Evolutionary conservation across 2,329 filamentous ascomycete genomes (phyloP), one percentile per base, ranked within the genome.

Genomic region (Calonectria pteridis): DNA sequence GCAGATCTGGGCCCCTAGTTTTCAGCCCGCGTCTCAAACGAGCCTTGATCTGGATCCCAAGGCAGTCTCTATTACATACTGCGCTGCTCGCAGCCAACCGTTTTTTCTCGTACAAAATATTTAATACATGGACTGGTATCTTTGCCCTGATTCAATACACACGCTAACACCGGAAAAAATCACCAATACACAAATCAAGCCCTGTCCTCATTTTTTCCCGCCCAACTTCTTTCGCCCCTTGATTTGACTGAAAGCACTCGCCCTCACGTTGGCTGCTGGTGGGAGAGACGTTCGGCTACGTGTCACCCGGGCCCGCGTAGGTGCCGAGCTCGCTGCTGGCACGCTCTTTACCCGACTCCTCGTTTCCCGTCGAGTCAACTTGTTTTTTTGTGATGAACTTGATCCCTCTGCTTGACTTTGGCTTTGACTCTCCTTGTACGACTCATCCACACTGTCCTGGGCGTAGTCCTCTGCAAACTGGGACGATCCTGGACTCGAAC

Each of bases 401-500:
- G 74, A 70, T 1, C 72, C 77, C 20, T 75, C 76, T 2, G 77
- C 77, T 26, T 73, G 67, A 26, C 67, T 72, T 46, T 43, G 67
- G 23, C 67, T 71, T 43, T 46, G 67, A 23, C 67, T 72, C 26
- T 74, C 75, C 65, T 77, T 59, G 69, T 81, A 77, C n/a, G 79
- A 77, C 35, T 72, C 76, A 46, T 79, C 81, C 20, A 74, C 68
- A 31, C 71, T 76, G 31, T 81, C 73, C 14, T 79, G 71, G 1
- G 76, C 76, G 43, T 78, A 78, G 49, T 78, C 50, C 53, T 79
- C 78, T 20, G 55, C 58, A 66, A 75, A 77, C 23, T 75, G 73
- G 33, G 71, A 70, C 26, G 77, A 76, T 43, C 66, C 50, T 4
- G 81, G 75, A 65, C 80, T 82, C 10, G 83, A 84, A 46, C 78